Evolutionary conservation across 306 rosid genomes (phyloP).

Genomic region (Vachellia pachyceras): DNA sequence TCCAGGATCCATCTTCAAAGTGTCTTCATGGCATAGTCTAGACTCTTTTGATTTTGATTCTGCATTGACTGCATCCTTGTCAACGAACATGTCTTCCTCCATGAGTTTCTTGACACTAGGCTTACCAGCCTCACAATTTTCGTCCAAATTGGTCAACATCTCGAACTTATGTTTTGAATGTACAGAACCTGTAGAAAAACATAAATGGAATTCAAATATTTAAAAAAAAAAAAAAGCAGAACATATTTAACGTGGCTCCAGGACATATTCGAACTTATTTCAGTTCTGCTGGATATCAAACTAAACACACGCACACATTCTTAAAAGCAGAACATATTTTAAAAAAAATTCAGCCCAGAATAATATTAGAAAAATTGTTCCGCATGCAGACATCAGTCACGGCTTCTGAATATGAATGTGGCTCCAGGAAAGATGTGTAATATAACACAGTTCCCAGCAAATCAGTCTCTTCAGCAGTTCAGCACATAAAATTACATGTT

Average conservation of each 20-base stretch:
- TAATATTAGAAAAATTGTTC: slow-evolving; percentile 11
- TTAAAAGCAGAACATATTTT: slow-evolving; percentile 24
- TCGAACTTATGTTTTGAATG: slow-evolving; percentile 69
- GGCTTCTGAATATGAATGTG: slow-evolving; percentile 11
- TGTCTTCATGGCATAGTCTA: slow-evolving; percentile 49
- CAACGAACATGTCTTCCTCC: slow-evolving; percentile 85
- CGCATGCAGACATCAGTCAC: slow-evolving; percentile 29
- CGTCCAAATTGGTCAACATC: slow-evolving; percentile 59
- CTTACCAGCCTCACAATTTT: slow-evolving; percentile 55
- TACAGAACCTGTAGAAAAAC: slow-evolving; percentile 55
- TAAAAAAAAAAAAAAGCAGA: too few relatives aligned
- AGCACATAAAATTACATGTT: background rate
- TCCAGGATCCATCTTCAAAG: slow-evolving; percentile 49
- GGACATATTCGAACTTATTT: too few relatives aligned
- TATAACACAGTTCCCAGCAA: background rate
- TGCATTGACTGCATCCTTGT: slow-evolving; percentile 46
- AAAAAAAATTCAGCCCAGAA: slow-evolving; percentile 25
- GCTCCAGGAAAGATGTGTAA: slow-evolving; percentile 25
- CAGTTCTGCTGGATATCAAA: slow-evolving; percentile 27
- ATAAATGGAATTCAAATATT: slow-evolving; percentile 37
- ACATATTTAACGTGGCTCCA: too few relatives aligned
- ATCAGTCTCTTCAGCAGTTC: background rate
- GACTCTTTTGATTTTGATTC: slow-evolving; percentile 49
- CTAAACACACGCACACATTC: background rate
- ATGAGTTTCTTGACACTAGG: slow-evolving; percentile 97